phyloP scores from a whole-genome alignment of 2,329 filamentous ascomycete species.

The Monosporascus sp. region DNA sequence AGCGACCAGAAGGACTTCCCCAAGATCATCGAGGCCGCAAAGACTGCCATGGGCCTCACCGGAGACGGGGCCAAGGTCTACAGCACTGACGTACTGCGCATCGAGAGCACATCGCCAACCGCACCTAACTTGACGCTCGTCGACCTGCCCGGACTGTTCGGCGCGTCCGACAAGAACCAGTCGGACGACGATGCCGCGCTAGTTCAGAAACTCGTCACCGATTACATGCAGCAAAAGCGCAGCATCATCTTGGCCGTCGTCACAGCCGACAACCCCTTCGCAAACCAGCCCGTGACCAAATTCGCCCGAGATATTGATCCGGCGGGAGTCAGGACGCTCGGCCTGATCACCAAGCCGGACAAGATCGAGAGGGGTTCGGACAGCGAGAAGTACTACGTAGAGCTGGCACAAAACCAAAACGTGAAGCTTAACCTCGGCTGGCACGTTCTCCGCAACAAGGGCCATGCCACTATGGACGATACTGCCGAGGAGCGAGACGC shows the following conservation, averaged over 20 bases:
- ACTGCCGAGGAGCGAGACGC: conserved; percentile 24
- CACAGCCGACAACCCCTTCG: conserved; percentile 43
- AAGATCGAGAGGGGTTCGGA: conserved; percentile 17
- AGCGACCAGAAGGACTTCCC: conserved; percentile 11
- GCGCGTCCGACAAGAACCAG: conserved; percentile 34
- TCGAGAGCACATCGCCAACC: conserved; percentile 35
- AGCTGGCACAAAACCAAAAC: conserved; percentile 26
- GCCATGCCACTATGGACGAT: conserved; percentile 22
- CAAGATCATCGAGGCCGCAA: conserved; percentile 24
- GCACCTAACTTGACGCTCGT: conserved; percentile 47
- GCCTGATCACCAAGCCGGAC: conserved; percentile 45
- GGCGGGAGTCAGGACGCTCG: conserved; percentile 35
- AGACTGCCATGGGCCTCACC: conserved; percentile 38
- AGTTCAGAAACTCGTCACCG: conserved; percentile 36
- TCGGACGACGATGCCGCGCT: conserved; percentile 31
- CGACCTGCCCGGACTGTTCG: conserved; percentile 46
- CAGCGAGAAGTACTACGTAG: conserved; percentile 20
- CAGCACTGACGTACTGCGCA: conserved; percentile 32
- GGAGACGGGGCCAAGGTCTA: conserved; percentile 26
- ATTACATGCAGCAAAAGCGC: conserved; percentile 45
- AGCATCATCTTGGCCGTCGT: conserved; percentile 52
- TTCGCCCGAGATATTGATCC: conserved; percentile 21
- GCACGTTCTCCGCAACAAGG: conserved; percentile 33
- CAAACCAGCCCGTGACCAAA: conserved; percentile 47
- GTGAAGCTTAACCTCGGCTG: conserved; percentile 29